These are phyloP conservation scores for Lepidium sativum DNA, from an alignment of 345 rosid species.

Conservation along the genomic window DNA sequence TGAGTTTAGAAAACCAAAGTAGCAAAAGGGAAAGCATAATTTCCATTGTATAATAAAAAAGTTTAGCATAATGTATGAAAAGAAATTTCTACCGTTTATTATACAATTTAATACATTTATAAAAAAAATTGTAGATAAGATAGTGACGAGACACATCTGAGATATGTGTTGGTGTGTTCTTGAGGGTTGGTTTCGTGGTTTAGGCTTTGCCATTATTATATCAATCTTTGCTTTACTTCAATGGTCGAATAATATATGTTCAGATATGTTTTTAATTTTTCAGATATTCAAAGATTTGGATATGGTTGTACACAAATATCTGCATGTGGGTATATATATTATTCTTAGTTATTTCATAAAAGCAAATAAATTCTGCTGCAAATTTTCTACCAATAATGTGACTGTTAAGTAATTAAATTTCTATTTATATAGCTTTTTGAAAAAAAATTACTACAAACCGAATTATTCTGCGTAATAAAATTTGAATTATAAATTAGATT, in stretches of 20 bases:
- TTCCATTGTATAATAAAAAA: background rate
- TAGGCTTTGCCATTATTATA: slow-evolving; percentile 9
- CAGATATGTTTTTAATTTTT: background rate
- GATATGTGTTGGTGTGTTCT: slow-evolving; percentile 7
- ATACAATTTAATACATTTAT: background rate
- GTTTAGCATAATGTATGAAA: background rate
- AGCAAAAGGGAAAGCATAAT: slow-evolving; percentile 6
- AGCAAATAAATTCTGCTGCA: no score
- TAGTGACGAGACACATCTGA: slow-evolving; percentile 6
- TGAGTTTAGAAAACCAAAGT: background rate
- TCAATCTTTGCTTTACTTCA: slow-evolving; percentile 12
- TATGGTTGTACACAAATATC: background rate
- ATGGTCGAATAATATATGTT: background rate
- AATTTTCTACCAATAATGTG: no score
- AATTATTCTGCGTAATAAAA: no score
- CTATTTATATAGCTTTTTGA: no score
- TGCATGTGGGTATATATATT: background rate
- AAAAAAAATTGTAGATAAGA: slow-evolving; percentile 8
- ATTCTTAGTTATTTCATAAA: no score
- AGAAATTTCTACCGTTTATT: background rate
- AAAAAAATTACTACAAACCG: no score
- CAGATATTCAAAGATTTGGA: background rate
- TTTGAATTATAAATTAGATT: no score
- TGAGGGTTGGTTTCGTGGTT: slow-evolving; percentile 19
- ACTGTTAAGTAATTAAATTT: no score